Evolutionary conservation across 805 yeast genomes (phyloP), one percentile per base, ranked within the genome.

Genomic region (Candida vaughaniae): DNA sequence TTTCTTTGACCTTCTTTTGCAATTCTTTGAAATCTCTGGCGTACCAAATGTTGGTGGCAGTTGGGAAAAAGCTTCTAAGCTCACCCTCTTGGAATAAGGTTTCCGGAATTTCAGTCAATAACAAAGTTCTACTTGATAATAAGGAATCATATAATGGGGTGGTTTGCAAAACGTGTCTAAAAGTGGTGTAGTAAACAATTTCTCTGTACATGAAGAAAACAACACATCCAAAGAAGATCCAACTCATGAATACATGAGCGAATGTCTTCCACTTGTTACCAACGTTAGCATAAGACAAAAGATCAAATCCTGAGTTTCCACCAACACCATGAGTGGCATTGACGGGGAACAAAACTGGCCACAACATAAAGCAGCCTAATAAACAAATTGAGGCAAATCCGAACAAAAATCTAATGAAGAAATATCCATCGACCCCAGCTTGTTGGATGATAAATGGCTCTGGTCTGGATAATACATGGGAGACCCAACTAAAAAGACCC

Each of bases 231-330:
- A 82, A 85, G 52, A 74, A 79, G 19, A 77, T 46, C 93, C 93
- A 85, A 14, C 89, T 80, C 37, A 82, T 53, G 53, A 85, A 85
- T 5, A 82, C 81, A 50, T 85, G 89, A 6, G 91, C 93, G 57
- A 75, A 81, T 37, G 70, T 73, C 58, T 85, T 71, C 67, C 80
- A 75, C 55, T 78, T 79, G 55, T 80, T 66, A 11, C 62, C 66
- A 22, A 82, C 79, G 48, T 85, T 82, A 20, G 85, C 67, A 51
- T 72, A 80, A 1, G 87, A 68, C 36, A 85, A 64, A 20, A 80
- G 62, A 49, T 82, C 84, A 45, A 85, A 82, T 6, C 90, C 91
- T 29, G 55, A 38, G 22, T 62, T 47, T 34, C 64, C 57, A 35
- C 62, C 55, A 32, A 71, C 65, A 18, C 87, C 85, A 45, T 82